These are phyloP conservation scores for Fimicolochytrium jonesii DNA, from an alignment of 192 early-diverging fungal species.

Conservation along the genomic window DNA sequence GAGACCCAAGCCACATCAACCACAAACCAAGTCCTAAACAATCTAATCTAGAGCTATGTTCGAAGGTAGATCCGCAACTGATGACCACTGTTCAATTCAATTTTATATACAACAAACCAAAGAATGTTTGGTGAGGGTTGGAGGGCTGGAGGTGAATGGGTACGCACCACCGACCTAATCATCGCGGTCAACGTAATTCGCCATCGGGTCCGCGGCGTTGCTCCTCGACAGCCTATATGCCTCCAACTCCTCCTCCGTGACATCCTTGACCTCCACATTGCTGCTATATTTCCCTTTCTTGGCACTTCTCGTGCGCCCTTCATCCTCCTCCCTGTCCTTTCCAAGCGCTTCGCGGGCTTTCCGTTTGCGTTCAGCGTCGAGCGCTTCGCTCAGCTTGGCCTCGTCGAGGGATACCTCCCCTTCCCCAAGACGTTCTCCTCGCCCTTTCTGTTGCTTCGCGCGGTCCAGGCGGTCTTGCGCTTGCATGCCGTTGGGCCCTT, in stretches of 20 bases:
- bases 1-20: too few species aligned
- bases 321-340: not conserved
- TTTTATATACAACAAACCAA: too few species aligned
- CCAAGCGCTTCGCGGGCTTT: slow-evolving; percentile 11
- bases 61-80: too few species aligned
- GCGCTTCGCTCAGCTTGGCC: slow-evolving; percentile 47
- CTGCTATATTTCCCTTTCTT: slow-evolving; percentile 32
- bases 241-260: slow-evolving; percentile 67
- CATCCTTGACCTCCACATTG: slow-evolving; percentile 24
- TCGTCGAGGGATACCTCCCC: slow-evolving; percentile 55
- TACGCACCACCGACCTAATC: too few species aligned
- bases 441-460: slow-evolving; percentile 23
- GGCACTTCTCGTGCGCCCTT: not conserved
- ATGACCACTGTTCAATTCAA: too few species aligned
- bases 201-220: slow-evolving; percentile 60
- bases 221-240: slow-evolving; percentile 51
- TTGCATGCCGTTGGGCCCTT: not conserved
- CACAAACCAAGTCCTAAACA: too few species aligned
- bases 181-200: slow-evolving; percentile 45
- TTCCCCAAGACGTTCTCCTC: slow-evolving; percentile 44
- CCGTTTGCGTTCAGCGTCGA: slow-evolving; percentile 43
- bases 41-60: too few species aligned
- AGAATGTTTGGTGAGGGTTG: too few species aligned
- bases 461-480: slow-evolving; percentile 27
- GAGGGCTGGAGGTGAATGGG: too few species aligned